phyloP scores from a whole-genome alignment of 768 basidiomycete genomes.

The Auriscalpium microsporum region DNA sequence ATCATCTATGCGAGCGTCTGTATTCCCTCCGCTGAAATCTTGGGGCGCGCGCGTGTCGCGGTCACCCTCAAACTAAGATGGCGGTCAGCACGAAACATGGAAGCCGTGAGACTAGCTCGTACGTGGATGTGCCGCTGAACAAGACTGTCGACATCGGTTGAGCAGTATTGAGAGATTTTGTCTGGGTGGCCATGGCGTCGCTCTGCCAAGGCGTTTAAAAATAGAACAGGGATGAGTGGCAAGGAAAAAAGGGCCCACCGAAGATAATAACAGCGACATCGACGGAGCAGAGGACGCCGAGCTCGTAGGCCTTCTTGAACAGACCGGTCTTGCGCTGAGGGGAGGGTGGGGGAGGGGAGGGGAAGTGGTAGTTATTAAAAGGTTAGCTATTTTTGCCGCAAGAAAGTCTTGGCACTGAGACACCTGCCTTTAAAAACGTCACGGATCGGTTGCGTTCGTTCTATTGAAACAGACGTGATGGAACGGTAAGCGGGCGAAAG shows the following conservation, averaged over 20 bases:
- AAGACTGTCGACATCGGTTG: slow-evolving; percentile 59
- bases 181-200: slow-evolving; percentile 71
- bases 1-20: slow-evolving; percentile 28
- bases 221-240: slow-evolving; percentile 24
- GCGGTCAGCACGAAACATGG: neutral
- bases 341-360: slow-evolving; percentile 11
- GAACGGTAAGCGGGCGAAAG: slow-evolving; percentile 16
- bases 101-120: slow-evolving; percentile 7
- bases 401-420: slow-evolving; percentile 19
- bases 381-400: slow-evolving; percentile 24
- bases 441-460: slow-evolving; percentile 88
- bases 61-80: slow-evolving; percentile 40
- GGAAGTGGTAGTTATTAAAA: slow-evolving; percentile 10
- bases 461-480: slow-evolving; percentile 37
- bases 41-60: slow-evolving; percentile 39
- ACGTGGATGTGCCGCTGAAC: slow-evolving; percentile 60
- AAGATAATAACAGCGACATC: slow-evolving; percentile 87
- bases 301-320: slow-evolving; percentile 88
- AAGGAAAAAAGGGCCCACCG: slow-evolving; percentile 33
- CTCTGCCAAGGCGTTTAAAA: slow-evolving; percentile 40
- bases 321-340: slow-evolving; percentile 78
- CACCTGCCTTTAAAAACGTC: slow-evolving; percentile 77
- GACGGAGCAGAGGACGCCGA: slow-evolving; percentile 84
- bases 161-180: slow-evolving; percentile 79
- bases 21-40: slow-evolving; percentile 34